phyloP scores from a whole-genome alignment of 257 asterid species.

The Nicotiana knightiana region DNA sequence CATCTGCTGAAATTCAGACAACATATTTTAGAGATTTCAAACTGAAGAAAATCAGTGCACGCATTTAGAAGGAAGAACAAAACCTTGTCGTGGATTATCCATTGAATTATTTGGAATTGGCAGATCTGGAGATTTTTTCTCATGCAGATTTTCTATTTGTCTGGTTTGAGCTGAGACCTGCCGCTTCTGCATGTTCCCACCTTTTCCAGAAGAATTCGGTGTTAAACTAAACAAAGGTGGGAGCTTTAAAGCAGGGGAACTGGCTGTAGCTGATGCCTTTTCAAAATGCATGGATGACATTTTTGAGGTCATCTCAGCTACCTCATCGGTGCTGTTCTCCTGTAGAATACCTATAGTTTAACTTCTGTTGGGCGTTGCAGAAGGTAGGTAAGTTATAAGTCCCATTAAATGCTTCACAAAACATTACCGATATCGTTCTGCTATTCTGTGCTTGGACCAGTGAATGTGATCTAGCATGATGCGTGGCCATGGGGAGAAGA shows the following conservation, averaged over 20 bases:
- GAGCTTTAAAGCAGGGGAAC: conserved; percentile 81
- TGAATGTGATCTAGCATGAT: conserved; percentile 56
- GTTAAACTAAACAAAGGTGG: conserved; percentile 93
- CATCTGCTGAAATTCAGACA: conserved; percentile 45
- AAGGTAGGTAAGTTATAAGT: conserved; percentile 2
- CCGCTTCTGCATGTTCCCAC: conserved; percentile 62
- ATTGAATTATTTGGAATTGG: conserved; percentile 34
- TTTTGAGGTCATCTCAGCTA: conserved; percentile 66
- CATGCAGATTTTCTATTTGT: conserved; percentile 44
- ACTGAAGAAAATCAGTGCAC: not conserved
- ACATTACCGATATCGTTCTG: conserved; percentile 59
- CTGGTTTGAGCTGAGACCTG: conserved; percentile 46
- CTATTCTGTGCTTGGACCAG: conserved; percentile 69
- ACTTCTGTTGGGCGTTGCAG: not conserved
- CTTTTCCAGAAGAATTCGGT: conserved; percentile 81
- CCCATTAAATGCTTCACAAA: conserved; percentile 2
- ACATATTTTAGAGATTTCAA: conserved; percentile 6
- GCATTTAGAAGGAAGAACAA: conserved; percentile 15
- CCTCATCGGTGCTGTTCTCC: conserved; percentile 70
- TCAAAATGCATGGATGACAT: conserved; percentile 74
- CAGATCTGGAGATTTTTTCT: conserved; percentile 45
- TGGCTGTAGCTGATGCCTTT: conserved; percentile 65
- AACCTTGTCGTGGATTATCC: conserved; percentile 59
- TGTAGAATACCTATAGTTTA: conserved; percentile 18
- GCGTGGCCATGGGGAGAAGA: conserved; percentile 51